phyloP scores from a whole-genome alignment of 139 green algal species.

The Eudorina sp. region DNA sequence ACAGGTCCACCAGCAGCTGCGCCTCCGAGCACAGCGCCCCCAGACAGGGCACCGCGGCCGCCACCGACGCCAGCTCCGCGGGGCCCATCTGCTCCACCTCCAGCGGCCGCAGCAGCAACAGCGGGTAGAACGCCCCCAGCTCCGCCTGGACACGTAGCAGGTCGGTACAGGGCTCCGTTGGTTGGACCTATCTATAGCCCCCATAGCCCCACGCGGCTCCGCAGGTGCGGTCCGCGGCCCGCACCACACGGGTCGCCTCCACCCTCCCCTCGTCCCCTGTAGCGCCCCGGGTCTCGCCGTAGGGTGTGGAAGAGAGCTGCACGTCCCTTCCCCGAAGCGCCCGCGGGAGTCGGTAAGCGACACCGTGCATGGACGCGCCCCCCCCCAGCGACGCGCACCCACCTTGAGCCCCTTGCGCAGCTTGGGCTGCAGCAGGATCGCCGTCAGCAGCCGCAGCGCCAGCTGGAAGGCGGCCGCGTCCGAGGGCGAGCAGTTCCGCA shows the following conservation, averaged over 20 bases:
- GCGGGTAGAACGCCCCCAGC: constrained; percentile 91
- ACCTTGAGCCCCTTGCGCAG: constrained; percentile 55
- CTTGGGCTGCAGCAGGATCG: constrained; percentile 64
- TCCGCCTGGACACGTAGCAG: constrained; percentile 88
- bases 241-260: too few relatives aligned
- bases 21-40: constrained; percentile 65
- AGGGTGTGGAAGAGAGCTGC: too few relatives aligned
- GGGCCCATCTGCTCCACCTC: constrained; percentile 66
- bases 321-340: too few relatives aligned
- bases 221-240: too few relatives aligned
- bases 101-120: constrained; percentile 88
- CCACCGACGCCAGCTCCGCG: constrained; percentile 51
- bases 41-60: constrained; percentile 64
- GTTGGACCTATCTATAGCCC: too few relatives aligned
- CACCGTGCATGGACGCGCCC: too few relatives aligned
- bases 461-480: constrained; percentile 68
- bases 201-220: too few relatives aligned
- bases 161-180: too few relatives aligned
- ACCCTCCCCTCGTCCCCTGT: too few relatives aligned
- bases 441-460: constrained; percentile 66
- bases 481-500: constrained; percentile 81
- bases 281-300: too few relatives aligned
- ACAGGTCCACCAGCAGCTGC: constrained; percentile 90
- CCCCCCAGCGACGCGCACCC: too few relatives aligned
- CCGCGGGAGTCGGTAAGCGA: too few relatives aligned